Conservation (phyloP, 2,329 filamentous ascomycete species). For the Amylocarpus encephaloides region DNA sequence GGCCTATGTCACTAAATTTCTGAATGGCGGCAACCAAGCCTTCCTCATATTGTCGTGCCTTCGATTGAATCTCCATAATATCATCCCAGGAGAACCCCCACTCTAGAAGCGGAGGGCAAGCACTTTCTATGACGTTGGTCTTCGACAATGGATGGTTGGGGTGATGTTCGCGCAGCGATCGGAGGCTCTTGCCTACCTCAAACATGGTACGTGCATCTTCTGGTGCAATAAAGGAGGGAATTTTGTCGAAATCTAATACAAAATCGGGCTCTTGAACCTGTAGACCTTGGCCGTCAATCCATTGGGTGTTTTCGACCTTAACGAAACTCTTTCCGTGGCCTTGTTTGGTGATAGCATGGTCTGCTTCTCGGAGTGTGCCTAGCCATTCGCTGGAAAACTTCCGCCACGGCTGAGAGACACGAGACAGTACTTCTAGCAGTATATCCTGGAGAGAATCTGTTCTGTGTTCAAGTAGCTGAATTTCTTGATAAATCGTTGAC, state of each 20-base stretch:
- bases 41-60: conserved; percentile 48
- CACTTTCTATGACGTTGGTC: conserved; percentile 39
- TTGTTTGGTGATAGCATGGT: conserved; percentile 46
- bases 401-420: conserved; percentile 60
- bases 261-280: conserved; percentile 54
- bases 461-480: conserved; percentile 57
- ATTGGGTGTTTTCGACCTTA: conserved; percentile 47
- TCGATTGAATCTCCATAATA: conserved; percentile 56
- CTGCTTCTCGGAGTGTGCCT: conserved; percentile 55
- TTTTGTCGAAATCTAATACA: conserved; percentile 54
- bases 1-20: conserved; percentile 12
- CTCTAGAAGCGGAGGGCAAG: conserved; percentile 50
- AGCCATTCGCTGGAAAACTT: conserved; percentile 68
- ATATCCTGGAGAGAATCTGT: conserved; percentile 55
- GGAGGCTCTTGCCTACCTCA: conserved; percentile 70
- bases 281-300: conserved; percentile 52
- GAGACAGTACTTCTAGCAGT: conserved; percentile 59
- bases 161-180: conserved; percentile 65
- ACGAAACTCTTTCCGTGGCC: conserved; percentile 50
- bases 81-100: conserved; percentile 70
- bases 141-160: conserved; percentile 62
- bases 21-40: conserved; percentile 34
- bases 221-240: conserved; percentile 64
- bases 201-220: conserved; percentile 70
- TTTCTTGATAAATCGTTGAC: conserved; percentile 54